Percentiles rank a stretch among this genome's conserved stretches.
Evolutionary conservation across 805 yeast species (phyloP).

Genomic region (Saccharomycopsis javanensis): DNA sequence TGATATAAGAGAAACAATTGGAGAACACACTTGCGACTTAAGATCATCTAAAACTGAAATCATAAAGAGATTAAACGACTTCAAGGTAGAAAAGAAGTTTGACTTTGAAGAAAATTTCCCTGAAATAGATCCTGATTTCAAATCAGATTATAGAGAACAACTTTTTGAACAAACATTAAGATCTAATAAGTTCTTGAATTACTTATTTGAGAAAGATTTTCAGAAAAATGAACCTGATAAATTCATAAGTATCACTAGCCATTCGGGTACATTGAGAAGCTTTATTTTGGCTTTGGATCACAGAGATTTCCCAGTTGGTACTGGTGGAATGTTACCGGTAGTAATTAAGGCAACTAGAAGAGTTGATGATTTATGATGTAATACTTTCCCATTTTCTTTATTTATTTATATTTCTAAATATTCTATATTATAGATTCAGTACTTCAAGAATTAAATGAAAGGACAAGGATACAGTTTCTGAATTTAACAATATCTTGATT

Average conservation of each 20-base stretch:
- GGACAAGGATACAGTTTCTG: no score
- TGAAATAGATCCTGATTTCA: conserved; percentile 38
- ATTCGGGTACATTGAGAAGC: conserved; percentile 41
- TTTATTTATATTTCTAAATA: not conserved
- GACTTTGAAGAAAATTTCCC: conserved; percentile 35
- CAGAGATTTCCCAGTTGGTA: conserved; percentile 37
- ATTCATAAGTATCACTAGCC: conserved; percentile 24
- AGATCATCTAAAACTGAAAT: conserved; percentile 33
- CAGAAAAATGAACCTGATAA: conserved; percentile 20
- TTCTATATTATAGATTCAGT: not conserved
- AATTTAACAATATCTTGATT: not conserved
- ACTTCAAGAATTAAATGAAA: no score
- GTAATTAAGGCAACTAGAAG: conserved; percentile 32
- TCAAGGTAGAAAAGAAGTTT: conserved; percentile 24
- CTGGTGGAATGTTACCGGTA: conserved; percentile 51
- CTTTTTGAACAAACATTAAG: conserved; percentile 33
- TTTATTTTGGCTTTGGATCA: conserved; percentile 40
- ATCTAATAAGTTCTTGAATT: conserved; percentile 38
- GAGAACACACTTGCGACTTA: conserved; percentile 51
- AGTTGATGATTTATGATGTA: conserved; percentile 14
- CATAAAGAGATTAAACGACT: conserved; percentile 28
- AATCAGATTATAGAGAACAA: conserved; percentile 37
- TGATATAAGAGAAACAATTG: conserved; percentile 50
- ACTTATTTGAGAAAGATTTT: conserved; percentile 28
- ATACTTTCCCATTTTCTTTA: not conserved